Evolutionary conservation across 2,329 filamentous ascomycete species (phyloP).

Genomic region (Trichoderma breve): DNA sequence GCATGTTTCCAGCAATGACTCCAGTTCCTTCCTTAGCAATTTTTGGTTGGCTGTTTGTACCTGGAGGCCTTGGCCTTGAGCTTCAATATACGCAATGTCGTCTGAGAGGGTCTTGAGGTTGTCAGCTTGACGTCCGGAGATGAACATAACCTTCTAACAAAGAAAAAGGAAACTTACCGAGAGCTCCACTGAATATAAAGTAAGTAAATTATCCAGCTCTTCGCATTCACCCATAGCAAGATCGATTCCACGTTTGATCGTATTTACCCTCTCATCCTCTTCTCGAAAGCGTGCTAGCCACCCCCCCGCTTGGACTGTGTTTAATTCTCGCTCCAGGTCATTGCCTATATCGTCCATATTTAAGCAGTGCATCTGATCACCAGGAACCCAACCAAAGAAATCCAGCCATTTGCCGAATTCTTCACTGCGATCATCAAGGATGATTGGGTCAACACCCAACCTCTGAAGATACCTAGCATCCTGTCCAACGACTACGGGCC

Average conservation of each 20-base stretch:
- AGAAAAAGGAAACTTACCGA: conserved; percentile 54
- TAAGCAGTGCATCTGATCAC: conserved; percentile 69
- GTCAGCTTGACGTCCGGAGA: neutral
- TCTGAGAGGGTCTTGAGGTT: conserved; percentile 75
- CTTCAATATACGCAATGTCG: conserved; percentile 95
- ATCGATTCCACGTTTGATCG: conserved; percentile 83
- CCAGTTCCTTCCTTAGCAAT: conserved; percentile 82
- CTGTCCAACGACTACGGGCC: conserved; percentile 66
- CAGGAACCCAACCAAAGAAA: conserved; percentile 84
- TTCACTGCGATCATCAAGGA: conserved; percentile 73
- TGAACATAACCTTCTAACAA: neutral
- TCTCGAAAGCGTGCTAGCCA: conserved; percentile 84
- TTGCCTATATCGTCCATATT: conserved; percentile 77
- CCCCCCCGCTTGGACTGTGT: conserved; percentile 85
- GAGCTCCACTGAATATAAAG: conserved; percentile 90
- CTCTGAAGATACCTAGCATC: conserved; percentile 75
- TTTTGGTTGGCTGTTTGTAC: conserved; percentile 98
- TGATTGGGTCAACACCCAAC: conserved; percentile 71
- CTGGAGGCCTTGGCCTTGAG: conserved; percentile 92
- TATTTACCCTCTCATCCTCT: conserved; percentile 85
- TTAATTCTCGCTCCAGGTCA: conserved; percentile 83
- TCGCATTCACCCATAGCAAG: conserved; percentile 92
- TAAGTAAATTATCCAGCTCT: conserved; percentile 89
- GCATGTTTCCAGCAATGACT: conserved; percentile 85
- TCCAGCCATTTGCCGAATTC: conserved; percentile 82